Percentiles rank a stretch among this genome's conserved stretches.
Conservation (phyloP, 2,329 filamentous ascomycete species). For the Penicillium verrucosum region DNA sequence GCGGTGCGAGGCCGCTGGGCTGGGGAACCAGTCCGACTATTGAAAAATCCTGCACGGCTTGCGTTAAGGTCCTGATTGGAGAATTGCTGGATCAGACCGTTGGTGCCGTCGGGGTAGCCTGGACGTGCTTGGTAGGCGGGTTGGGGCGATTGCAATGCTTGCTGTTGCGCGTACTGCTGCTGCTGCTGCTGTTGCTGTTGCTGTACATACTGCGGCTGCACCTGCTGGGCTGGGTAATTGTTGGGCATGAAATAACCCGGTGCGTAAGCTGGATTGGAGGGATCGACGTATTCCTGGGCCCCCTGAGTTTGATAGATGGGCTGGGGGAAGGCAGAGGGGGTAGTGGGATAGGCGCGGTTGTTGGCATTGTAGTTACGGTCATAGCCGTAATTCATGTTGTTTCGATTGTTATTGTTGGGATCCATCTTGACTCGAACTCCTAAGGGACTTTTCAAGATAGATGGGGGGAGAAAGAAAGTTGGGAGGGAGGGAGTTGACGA, state of each 20-base stretch:
- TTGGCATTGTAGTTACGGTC: slow-evolving; percentile 63
- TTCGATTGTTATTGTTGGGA: slow-evolving; percentile 47
- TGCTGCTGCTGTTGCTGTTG: slow-evolving; percentile 47
- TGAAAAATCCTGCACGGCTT: slow-evolving; percentile 67
- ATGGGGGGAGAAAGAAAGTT: slow-evolving; percentile 10
- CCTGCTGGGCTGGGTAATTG: slow-evolving; percentile 53
- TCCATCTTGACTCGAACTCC: slow-evolving; percentile 47
- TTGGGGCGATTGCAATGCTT: slow-evolving; percentile 54
- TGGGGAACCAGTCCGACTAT: slow-evolving; percentile 62
- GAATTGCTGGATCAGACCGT: slow-evolving; percentile 90
- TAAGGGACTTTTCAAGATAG: slow-evolving; percentile 4
- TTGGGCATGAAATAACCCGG: slow-evolving; percentile 62
- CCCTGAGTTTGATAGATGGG: slow-evolving; percentile 67
- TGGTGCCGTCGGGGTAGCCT: slow-evolving; percentile 71
- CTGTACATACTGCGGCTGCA: slow-evolving; percentile 43
- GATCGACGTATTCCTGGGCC: slow-evolving; percentile 60
- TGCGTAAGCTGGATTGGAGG: slow-evolving; percentile 42
- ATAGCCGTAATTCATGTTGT: slow-evolving; percentile 50
- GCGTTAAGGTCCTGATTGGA: slow-evolving; percentile 90
- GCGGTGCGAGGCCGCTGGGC: slow-evolving; percentile 79
- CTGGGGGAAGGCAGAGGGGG: slow-evolving; percentile 93
- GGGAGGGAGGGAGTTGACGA: background rate
- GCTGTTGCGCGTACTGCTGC: slow-evolving; percentile 52
- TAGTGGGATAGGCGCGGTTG: slow-evolving; percentile 76
- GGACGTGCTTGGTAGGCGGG: slow-evolving; percentile 52